A percentile compares a stretch with the other conserved stretches of the same genome.
Evolutionary conservation across 1,139 yeast genomes (phyloP).

Genomic region (Geotrichum australiense): DNA sequence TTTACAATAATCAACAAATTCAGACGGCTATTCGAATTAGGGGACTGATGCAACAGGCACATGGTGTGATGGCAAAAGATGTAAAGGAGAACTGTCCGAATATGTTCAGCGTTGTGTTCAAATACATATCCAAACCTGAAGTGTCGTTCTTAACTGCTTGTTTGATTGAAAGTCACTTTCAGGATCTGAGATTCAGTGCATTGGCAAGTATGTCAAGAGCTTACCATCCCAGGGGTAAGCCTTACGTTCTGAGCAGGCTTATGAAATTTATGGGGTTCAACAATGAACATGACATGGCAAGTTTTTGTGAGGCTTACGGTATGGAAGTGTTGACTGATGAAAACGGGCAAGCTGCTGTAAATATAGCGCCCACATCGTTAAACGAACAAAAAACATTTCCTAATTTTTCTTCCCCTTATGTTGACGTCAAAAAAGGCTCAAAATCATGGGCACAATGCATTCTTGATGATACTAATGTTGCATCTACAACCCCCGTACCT

Average conservation of each 20-base stretch:
- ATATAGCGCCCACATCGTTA: slow-evolving; percentile 43
- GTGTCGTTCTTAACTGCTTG: slow-evolving; percentile 72
- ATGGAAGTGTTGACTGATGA: slow-evolving; percentile 43
- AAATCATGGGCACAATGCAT: slow-evolving; percentile 33
- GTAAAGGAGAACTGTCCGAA: slow-evolving; percentile 51
- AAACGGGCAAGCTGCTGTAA: slow-evolving; percentile 47
- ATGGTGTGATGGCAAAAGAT: slow-evolving; percentile 48
- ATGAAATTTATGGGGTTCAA: slow-evolving; percentile 60
- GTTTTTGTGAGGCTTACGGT: slow-evolving; percentile 60
- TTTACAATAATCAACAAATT: slow-evolving; percentile 51
- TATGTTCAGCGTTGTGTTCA: slow-evolving; percentile 60
- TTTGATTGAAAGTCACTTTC: slow-evolving; percentile 71
- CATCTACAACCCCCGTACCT: neutral
- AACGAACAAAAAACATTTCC: slow-evolving; percentile 42
- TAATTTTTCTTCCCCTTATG: slow-evolving; percentile 50
- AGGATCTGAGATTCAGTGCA: slow-evolving; percentile 72
- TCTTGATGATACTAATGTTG: slow-evolving; percentile 28
- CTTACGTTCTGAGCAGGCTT: slow-evolving; percentile 47
- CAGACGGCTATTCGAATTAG: slow-evolving; percentile 69
- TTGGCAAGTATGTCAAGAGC: slow-evolving; percentile 61
- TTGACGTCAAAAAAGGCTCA: slow-evolving; percentile 44
- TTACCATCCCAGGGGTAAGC: slow-evolving; percentile 65
- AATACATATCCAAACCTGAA: slow-evolving; percentile 40
- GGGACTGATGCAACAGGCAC: slow-evolving; percentile 54
- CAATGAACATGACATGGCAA: slow-evolving; percentile 43